phyloP scores from a whole-genome alignment of 805 yeast genomes.

The Schizosaccharomyces lindneri region DNA sequence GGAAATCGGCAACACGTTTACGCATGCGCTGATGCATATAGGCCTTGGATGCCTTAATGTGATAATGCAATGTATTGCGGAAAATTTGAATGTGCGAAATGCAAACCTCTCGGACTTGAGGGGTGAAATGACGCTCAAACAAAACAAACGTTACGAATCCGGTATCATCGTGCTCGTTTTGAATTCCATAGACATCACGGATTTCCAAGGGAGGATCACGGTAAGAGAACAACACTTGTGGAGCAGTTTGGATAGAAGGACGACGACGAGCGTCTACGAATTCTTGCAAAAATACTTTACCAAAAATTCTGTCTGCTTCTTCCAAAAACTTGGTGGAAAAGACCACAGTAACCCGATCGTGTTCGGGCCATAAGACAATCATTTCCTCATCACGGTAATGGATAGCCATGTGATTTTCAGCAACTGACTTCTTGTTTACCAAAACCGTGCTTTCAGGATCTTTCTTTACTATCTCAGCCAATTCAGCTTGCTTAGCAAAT shows the following conservation, averaged over 20 bases:
- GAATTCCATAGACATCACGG: conserved; percentile 18
- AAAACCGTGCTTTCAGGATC: background rate
- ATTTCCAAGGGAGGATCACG: conserved; percentile 84
- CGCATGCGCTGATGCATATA: conserved; percentile 97
- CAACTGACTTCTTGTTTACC: conserved; percentile 6
- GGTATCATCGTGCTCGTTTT: conserved; percentile 19
- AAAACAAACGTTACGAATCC: conserved; percentile 47
- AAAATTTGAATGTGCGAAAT: conserved; percentile 78
- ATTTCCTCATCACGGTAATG: conserved; percentile 85
- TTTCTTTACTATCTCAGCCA: conserved; percentile 17
- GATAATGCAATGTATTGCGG: conserved; percentile 94
- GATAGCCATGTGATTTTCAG: conserved; percentile 38
- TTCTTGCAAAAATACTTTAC: conserved; percentile 58
- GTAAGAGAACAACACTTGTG: conserved; percentile 82
- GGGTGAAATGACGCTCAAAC: conserved; percentile 53
- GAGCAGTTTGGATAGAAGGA: conserved; percentile 89
- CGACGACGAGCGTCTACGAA: conserved; percentile 27
- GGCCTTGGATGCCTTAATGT: conserved; percentile 93
- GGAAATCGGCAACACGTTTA: conserved; percentile 74
- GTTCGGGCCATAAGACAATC: conserved; percentile 71
- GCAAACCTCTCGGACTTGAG: conserved; percentile 41
- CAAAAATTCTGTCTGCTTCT: conserved; percentile 82
- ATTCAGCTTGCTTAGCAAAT: conserved; percentile 25
- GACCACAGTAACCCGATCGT: conserved; percentile 88
- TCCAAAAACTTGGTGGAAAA: conserved; percentile 87